phyloP scores from a whole-genome alignment of 257 asterid species.

The Solanum dulcamara region DNA sequence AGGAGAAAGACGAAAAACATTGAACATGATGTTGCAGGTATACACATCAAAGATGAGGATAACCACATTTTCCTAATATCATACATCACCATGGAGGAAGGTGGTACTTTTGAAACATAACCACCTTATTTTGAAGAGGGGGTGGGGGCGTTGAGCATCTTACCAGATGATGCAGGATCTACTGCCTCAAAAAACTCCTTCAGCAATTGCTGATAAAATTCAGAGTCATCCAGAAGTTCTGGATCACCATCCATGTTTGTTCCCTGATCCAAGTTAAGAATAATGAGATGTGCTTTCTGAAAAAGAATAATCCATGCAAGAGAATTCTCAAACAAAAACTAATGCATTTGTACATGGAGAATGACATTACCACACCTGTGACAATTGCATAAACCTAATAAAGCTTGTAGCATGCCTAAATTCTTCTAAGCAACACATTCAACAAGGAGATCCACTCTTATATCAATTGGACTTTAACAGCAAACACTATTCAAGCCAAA shows the following conservation, averaged over 20 bases:
- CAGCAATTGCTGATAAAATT: slow-evolving; percentile 75
- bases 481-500: background rate
- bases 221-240: slow-evolving; percentile 82
- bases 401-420: background rate
- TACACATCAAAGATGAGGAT: background rate
- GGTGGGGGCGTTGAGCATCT: background rate
- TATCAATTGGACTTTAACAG: background rate
- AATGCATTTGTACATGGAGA: background rate
- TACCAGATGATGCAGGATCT: slow-evolving; percentile 88
- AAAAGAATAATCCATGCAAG: background rate
- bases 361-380: background rate
- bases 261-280: slow-evolving; percentile 26
- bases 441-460: background rate
- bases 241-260: slow-evolving; percentile 49
- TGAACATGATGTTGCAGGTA: background rate
- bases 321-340: background rate
- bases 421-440: background rate
- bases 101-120: background rate
- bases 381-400: background rate
- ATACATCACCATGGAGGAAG: background rate
- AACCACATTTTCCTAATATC: background rate
- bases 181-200: slow-evolving; percentile 85
- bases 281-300: background rate
- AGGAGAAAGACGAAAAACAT: background rate
- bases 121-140: background rate